phyloP scores from a whole-genome alignment of 495 filamentous ascomycete species.

The Hyaloscypha variabilis region DNA sequence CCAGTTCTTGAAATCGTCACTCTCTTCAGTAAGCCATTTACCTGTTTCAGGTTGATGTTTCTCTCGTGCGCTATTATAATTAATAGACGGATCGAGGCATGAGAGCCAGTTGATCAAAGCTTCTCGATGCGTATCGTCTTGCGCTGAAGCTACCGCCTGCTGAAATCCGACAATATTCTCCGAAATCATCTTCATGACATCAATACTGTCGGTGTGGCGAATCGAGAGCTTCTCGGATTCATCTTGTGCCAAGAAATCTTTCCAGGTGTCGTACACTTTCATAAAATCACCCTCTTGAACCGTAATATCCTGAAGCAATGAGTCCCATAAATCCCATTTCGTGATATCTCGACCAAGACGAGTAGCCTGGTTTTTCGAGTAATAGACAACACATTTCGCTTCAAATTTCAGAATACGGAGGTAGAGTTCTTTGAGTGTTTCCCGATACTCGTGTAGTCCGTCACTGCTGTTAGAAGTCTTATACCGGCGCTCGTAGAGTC shows the following conservation, averaged over 20 bases:
- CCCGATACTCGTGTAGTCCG: slow-evolving; percentile 6
- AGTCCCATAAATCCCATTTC: slow-evolving; percentile 26
- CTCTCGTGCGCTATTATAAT: too few relatives aligned
- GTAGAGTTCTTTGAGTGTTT: slow-evolving; percentile 24
- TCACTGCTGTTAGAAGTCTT: not conserved
- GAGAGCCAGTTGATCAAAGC: too few relatives aligned
- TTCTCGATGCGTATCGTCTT: too few relatives aligned
- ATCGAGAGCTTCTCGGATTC: too few relatives aligned
- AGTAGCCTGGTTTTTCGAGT: not conserved
- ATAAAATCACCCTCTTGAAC: slow-evolving; percentile 4
- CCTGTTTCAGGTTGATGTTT: too few relatives aligned
- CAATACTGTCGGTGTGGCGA: too few relatives aligned
- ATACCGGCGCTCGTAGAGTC: not conserved
- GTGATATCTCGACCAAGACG: slow-evolving; percentile 16
- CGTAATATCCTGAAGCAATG: slow-evolving; percentile 14
- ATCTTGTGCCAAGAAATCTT: not conserved
- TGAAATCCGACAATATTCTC: too few relatives aligned
- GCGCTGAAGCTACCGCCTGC: too few relatives aligned
- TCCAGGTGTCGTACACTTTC: slow-evolving; percentile 3
- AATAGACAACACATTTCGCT: slow-evolving; percentile 18
- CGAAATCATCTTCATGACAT: too few relatives aligned
- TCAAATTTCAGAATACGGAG: slow-evolving; percentile 25
- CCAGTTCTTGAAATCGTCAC: too few relatives aligned
- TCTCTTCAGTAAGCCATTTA: too few relatives aligned
- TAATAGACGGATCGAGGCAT: too few relatives aligned